Percentiles rank a stretch among this genome's conserved stretches.
These are phyloP conservation scores for Diutina rugosa DNA, from an alignment of 1,139 yeast species.

Conservation along the genomic window DNA sequence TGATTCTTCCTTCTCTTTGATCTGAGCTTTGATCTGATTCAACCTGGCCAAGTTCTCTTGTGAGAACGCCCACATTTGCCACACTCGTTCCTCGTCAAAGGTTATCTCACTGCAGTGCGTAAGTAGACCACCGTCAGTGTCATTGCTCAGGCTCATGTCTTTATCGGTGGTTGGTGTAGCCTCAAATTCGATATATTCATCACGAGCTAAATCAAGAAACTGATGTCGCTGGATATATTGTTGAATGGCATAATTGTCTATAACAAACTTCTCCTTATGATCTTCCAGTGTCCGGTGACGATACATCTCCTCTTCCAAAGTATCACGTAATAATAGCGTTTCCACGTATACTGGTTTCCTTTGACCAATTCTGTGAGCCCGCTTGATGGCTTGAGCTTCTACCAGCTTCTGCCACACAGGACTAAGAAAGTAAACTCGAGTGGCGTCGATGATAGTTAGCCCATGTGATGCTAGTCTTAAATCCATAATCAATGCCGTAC, in stretches of 20 bases:
- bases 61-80: slow-evolving; percentile 35
- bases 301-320: slow-evolving; percentile 58
- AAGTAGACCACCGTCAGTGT: slow-evolving; percentile 12
- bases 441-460: slow-evolving; percentile 52
- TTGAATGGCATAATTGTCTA: slow-evolving; percentile 47
- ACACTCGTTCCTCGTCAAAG: slow-evolving; percentile 8
- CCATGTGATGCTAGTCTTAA: slow-evolving; percentile 60
- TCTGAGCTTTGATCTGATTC: slow-evolving; percentile 14
- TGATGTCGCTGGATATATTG: slow-evolving; percentile 37
- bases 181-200: slow-evolving; percentile 19
- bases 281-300: slow-evolving; percentile 13
- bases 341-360: slow-evolving; percentile 46
- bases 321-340: slow-evolving; percentile 45
- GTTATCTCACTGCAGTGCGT: slow-evolving; percentile 10
- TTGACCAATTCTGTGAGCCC: slow-evolving; percentile 67
- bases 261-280: slow-evolving; percentile 17
- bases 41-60: slow-evolving; percentile 25
- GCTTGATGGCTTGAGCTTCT: slow-evolving; percentile 63
- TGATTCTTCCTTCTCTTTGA: slow-evolving; percentile 11
- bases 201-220: slow-evolving; percentile 20
- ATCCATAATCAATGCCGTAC: slow-evolving; percentile 51
- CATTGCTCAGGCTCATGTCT: slow-evolving; percentile 4
- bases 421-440: slow-evolving; percentile 52
- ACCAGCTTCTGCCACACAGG: slow-evolving; percentile 62
- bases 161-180: slow-evolving; percentile 5